Evolutionary conservation across 2,329 filamentous ascomycete genomes (phyloP), one percentile per base, ranked within the genome.

Genomic region (Metarhizium robertsii): DNA sequence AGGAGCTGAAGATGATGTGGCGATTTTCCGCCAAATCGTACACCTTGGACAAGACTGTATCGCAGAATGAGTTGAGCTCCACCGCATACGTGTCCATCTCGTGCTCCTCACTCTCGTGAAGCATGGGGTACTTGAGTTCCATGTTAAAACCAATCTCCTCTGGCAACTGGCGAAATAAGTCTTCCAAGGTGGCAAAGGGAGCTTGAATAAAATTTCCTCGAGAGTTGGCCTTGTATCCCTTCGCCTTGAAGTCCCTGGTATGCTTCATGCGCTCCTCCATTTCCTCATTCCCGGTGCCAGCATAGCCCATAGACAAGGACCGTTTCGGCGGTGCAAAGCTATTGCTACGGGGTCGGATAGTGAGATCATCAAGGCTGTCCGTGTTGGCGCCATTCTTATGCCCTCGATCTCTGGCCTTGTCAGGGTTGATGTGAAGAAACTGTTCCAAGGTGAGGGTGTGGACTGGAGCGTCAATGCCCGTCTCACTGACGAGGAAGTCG

Each of bases 121-220:
- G 82, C 92, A 97, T 97, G 5, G 94, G 94, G 68, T 99, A 99
- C 73, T 99, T 97, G 81, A 99, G 88, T 75, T 99, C 94, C 62
- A 99, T 95, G 71, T 99, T 97, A 79, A 99, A 99, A 14, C 94
- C 92, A 25, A 95, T 88, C 14, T 83, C 79, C 59, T 87, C 81
- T 0, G 91, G 90, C 0, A 99, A 75, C 66, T 92, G 86, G 64
- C 83, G 81, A 74, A 99, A 96, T 68, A 97, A 85, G 59, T 96
- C 90, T 69, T 96, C 91, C 4, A 99, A 78, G 0, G 94, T 99
- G 7, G 92, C 92, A 72, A 99, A 99, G 0, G 92, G 91, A 0
- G 89, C 90, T 69, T 97, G 92, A 64, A 99, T 97, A 64, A 95
- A 95, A 67, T 90, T 91, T 53, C 92, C 94, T 4, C 94, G 87